Evolutionary conservation across 2,329 filamentous ascomycete species (phyloP), one percentile per base, ranked within the genome.

Genomic region (Botrytis cinerea): DNA sequence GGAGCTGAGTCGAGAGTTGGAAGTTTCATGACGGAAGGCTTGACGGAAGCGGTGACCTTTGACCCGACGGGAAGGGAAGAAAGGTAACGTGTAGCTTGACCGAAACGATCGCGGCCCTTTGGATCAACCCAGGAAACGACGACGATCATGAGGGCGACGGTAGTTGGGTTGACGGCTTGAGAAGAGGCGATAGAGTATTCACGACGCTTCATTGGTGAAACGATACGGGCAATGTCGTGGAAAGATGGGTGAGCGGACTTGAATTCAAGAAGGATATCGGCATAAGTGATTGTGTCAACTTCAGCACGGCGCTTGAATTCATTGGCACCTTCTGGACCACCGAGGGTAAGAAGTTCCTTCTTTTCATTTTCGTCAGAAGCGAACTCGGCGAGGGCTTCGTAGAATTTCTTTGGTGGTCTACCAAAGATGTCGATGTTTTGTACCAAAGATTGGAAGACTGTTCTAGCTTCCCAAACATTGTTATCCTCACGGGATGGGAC

Each of bases 101-200:
- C 96, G 81, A 93, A 95, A 78, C 96, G 94, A 79, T 93, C 92
- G 81, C 95, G 93, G 80, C 95, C 95, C 80, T 89, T 88, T 77
- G 92, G 87, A 83, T 98, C 95, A 77, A 95, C 91, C 96, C 96
- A 99, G 86, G 93, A 91, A 80, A 99, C 96, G 6, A 96, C 97
- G 75, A 99, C 96, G 80, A 99, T 97, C 90, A 98, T 96, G 76
- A 99, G 90, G 14, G 95, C 89, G 74, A 99, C 94, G n/a, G 89
- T 91, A 80, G 86, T 95, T 32, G 96, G 95, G 0, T 93, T 95
- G 59, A 98, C 95, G 79, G 95, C 94, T 84, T 99, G 96, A 72
- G 94, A 96, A 4, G 96, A 98, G 32, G 96, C 96, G 78, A 99
- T 98, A n/a, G 94, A 97, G 88, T 99, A 99, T 84, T 99, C 96